Evolutionary conservation across 108 stramenopile species (phyloP), one percentile per base, ranked within the genome.

Genomic region (Cyclotella choctawhatcheeana): DNA sequence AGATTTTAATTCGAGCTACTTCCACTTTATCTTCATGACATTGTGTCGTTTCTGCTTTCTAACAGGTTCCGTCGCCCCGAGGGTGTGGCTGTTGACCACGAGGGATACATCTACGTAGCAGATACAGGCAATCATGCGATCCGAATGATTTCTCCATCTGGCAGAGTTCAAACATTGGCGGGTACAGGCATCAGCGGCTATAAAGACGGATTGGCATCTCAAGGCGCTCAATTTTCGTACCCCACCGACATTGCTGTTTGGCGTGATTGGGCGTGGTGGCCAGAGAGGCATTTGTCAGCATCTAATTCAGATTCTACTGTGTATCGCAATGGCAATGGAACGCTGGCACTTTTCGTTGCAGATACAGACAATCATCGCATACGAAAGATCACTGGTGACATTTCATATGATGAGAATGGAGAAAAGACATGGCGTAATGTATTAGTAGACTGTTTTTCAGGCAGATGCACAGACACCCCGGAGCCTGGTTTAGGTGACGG

Each of bases 41-140:
- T n/a, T n/a, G n/a, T n/a, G n/a, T n/a, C 37, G 12, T 40, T 40
- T 6, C 37, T 40, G 12, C 37, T n/a, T n/a, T n/a, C n/a, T n/a
- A 40, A 32, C 53, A 73, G 78, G 22, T 96, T 94, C 71, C 71
- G 75, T 44, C 73, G 70, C 48, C 93, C 93, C 2, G 63, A 87
- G 56, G 92, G 87, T 22, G 87, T 94, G 17, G 91, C 89, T 8
- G 83, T 91, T 4, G 93, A 94, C 70, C 83, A 69, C n/a, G 83
- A 88, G 26, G 89, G 91, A n/a, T 91, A 92, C 53, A 74, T 93
- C 4, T 94, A 84, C 63, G 90, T 96, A 8, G 92, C 91, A 8
- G 95, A 96, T 67, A 91, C 89, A 16, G 89, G 87, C n/a, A 96
- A 96, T 67, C 88, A 96, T 65, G 82, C 86, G 16, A 87, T 96